These are phyloP conservation scores for Pestalotiopsis sp. DNA, from an alignment of 2,329 filamentous ascomycete genomes.

Conservation along the genomic window DNA sequence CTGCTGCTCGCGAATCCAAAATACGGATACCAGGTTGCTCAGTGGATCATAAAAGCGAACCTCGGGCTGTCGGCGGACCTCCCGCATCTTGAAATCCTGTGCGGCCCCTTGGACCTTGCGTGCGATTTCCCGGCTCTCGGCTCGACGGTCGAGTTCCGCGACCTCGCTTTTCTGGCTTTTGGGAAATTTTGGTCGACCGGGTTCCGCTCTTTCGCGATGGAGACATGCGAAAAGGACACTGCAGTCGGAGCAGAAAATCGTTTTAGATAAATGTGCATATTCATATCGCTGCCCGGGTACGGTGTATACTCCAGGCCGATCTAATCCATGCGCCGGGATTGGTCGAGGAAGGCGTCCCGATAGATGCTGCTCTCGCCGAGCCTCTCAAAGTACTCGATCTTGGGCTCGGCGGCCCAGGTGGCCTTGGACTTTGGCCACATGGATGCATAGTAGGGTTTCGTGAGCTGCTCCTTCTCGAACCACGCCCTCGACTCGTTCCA, in stretches of 20 bases:
- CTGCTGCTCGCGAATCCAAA: neutral
- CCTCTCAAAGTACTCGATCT: conserved; percentile 18
- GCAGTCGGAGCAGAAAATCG: too few relatives aligned
- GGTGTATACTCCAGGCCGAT: neutral
- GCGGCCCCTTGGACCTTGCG: neutral
- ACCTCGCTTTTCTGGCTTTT: neutral
- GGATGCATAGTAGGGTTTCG: conserved; percentile 18
- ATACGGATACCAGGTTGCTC: neutral
- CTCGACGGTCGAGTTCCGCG: neutral
- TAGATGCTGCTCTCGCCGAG: conserved; percentile 11
- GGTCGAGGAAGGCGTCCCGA: conserved; percentile 8
- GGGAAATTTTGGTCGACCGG: neutral
- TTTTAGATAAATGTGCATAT: too few relatives aligned
- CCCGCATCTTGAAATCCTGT: neutral
- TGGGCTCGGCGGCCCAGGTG: conserved; percentile 16
- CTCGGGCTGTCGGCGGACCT: neutral
- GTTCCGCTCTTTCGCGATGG: too few relatives aligned
- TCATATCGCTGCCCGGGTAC: neutral
- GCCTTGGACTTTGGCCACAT: conserved; percentile 16
- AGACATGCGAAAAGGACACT: too few relatives aligned
- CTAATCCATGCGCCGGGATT: neutral
- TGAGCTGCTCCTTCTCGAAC: conserved; percentile 19
- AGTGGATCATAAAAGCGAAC: neutral
- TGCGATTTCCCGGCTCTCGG: neutral
- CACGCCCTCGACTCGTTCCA: conserved; percentile 15